A percentile compares a stretch with the other conserved stretches of the same genome.
These are phyloP conservation scores for Dictyostelium intermedium DNA, from an alignment of 78 protist species.

Conservation along the genomic window DNA sequence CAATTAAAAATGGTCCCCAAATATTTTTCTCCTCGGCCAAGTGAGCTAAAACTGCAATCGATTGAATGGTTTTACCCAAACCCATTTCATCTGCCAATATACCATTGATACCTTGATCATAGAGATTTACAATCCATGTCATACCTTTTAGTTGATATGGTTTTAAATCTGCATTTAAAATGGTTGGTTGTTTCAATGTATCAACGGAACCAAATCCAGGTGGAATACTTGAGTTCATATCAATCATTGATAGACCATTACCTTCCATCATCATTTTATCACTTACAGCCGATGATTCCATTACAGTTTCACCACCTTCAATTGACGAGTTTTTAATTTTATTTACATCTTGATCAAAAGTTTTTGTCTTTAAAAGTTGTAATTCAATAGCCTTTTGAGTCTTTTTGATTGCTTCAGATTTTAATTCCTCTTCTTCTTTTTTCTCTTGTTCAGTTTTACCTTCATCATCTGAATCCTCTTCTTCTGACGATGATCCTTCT, in stretches of 20 bases:
- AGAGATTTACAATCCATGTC: conserved; percentile 93
- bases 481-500: conserved; percentile 5
- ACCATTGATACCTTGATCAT: conserved; percentile 95
- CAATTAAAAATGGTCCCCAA: conserved; percentile 91
- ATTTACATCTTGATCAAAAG: conserved; percentile 48
- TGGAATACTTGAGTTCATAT: neutral
- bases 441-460: conserved; percentile 34
- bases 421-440: conserved; percentile 15
- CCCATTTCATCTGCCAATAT: conserved; percentile 96
- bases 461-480: conserved; percentile 32
- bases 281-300: neutral
- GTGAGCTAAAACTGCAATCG: conserved; percentile 90
- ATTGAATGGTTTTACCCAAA: conserved; percentile 97
- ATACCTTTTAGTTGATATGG: conserved; percentile 97
- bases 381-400: conserved; percentile 51
- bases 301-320: neutral
- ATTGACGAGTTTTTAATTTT: neutral
- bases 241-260: neutral
- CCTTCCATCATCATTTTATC: neutral
- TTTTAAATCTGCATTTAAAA: conserved; percentile 82
- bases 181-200: conserved; percentile 71
- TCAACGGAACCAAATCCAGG: neutral
- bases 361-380: conserved; percentile 24
- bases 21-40: conserved; percentile 78
- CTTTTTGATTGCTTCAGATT: conserved; percentile 18